These are phyloP conservation scores for Candida wancherniae DNA, from an alignment of 805 yeast species.

Conservation along the genomic window DNA sequence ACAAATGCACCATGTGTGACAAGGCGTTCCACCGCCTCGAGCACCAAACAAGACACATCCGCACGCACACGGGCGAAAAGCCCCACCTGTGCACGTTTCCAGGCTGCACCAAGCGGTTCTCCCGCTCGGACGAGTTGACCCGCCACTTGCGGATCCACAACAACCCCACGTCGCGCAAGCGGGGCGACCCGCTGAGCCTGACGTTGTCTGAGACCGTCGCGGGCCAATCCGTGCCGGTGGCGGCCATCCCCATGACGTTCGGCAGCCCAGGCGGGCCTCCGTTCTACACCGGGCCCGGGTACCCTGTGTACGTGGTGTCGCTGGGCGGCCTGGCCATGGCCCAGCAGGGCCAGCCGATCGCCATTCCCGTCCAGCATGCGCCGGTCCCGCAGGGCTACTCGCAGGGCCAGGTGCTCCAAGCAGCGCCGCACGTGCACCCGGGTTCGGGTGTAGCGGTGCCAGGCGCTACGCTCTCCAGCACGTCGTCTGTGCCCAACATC, in stretches of 20 bases:
- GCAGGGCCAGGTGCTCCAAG: not conserved
- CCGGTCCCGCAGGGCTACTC: not conserved
- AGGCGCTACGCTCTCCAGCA: too few relatives aligned
- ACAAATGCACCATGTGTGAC: constrained; percentile 77
- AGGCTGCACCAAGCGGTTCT: constrained; percentile 76
- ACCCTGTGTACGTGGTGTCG: constrained; percentile 35
- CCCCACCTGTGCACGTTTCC: constrained; percentile 83
- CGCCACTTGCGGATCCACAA: constrained; percentile 80
- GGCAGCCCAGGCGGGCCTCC: constrained; percentile 29
- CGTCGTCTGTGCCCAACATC: too few relatives aligned
- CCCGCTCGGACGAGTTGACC: constrained; percentile 80
- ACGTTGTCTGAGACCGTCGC: constrained; percentile 3
- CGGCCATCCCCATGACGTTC: constrained; percentile 26
- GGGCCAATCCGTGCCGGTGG: constrained; percentile 5
- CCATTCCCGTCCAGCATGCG: constrained; percentile 8
- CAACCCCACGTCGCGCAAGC: constrained; percentile 36
- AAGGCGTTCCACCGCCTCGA: constrained; percentile 86
- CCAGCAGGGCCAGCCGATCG: constrained; percentile 9
- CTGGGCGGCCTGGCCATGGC: constrained; percentile 11
- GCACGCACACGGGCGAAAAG: constrained; percentile 92
- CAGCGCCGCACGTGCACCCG: not conserved
- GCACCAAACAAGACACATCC: constrained; percentile 85
- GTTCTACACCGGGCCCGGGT: constrained; percentile 25
- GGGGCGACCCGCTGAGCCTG: constrained; percentile 7
- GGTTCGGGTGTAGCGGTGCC: too few relatives aligned